Evolutionary conservation across 2,329 filamentous ascomycete species (phyloP).

Genomic region (Paramyrothecium roridum): DNA sequence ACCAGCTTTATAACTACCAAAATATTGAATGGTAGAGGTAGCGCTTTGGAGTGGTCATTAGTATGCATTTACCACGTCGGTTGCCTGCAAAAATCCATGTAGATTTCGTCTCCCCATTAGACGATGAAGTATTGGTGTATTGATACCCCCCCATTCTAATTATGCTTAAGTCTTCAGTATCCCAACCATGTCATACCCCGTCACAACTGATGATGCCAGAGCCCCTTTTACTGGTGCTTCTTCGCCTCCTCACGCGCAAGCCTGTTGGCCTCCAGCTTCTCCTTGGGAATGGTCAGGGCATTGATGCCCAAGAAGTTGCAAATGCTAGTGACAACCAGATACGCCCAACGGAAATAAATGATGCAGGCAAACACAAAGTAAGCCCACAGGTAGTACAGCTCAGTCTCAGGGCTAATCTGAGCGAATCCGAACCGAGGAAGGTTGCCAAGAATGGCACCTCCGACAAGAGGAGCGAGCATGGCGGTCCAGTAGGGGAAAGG

Average conservation of each 20-base stretch:
- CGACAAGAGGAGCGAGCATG: constrained; percentile 81
- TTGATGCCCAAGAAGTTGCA: constrained; percentile 92
- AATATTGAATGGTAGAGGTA: too few relatives aligned
- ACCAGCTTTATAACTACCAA: too few relatives aligned
- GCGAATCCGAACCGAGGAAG: constrained; percentile 73
- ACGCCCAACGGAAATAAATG: constrained; percentile 93
- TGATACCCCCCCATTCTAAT: too few relatives aligned
- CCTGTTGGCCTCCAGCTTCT: constrained; percentile 49
- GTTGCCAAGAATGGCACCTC: constrained; percentile 80
- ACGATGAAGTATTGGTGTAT: too few relatives aligned
- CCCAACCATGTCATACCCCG: too few relatives aligned
- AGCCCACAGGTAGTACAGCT: constrained; percentile 76
- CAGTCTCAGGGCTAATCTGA: constrained; percentile 60
- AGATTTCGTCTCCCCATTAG: too few relatives aligned
- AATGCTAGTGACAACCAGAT: constrained; percentile 85
- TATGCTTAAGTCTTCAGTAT: too few relatives aligned
- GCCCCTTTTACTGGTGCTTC: constrained; percentile 10
- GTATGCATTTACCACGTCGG: too few relatives aligned
- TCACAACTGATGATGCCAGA: too few relatives aligned
- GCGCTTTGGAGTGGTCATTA: too few relatives aligned
- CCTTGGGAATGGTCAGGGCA: constrained; percentile 77
- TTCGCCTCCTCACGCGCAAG: constrained; percentile 35
- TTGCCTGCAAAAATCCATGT: too few relatives aligned
- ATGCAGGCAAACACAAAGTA: constrained; percentile 81
- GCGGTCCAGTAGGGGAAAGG: constrained; percentile 97